phyloP scores from a whole-genome alignment of 805 yeast genomes.

The Diddensiella transvaalensis region DNA sequence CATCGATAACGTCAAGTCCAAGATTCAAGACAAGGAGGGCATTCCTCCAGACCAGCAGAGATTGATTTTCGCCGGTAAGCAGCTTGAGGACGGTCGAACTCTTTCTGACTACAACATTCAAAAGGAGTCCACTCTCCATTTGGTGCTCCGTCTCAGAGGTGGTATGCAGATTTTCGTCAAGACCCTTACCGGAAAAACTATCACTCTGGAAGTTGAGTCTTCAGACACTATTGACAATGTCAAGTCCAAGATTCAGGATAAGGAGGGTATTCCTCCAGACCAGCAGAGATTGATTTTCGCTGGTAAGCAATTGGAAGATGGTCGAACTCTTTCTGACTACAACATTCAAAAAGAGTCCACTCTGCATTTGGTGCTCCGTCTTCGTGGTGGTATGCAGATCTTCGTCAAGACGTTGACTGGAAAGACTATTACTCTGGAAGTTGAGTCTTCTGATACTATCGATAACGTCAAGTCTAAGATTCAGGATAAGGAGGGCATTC shows the following conservation, averaged over 20 bases:
- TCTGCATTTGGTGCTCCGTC: constrained; percentile 76
- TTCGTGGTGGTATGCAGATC: constrained; percentile 82
- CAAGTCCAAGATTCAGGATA: constrained; percentile 92
- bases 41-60: constrained; percentile 97
- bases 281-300: constrained; percentile 94
- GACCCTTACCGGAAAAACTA: constrained; percentile 87
- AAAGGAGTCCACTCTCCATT: constrained; percentile 84
- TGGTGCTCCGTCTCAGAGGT: constrained; percentile 86
- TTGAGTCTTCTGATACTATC: constrained; percentile 91
- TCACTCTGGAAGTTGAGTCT: constrained; percentile 86
- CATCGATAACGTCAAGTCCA: constrained; percentile 89
- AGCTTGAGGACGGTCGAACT: constrained; percentile 92
- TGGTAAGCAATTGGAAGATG: constrained; percentile 95
- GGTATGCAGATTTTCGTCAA: constrained; percentile 92
- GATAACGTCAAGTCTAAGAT: constrained; percentile 92
- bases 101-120: constrained; percentile 92
- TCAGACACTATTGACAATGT: constrained; percentile 95
- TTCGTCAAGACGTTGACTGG: constrained; percentile 87
- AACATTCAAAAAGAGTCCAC: constrained; percentile 95
- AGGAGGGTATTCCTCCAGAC: constrained; percentile 96
- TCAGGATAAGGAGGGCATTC: constrained; percentile 95
- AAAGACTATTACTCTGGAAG: constrained; percentile 83
- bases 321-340: constrained; percentile 91
- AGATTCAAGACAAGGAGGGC: constrained; percentile 95
- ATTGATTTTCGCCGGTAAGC: constrained; percentile 93